phyloP scores from a whole-genome alignment of 805 yeast genomes.

The Candida silvatica region DNA sequence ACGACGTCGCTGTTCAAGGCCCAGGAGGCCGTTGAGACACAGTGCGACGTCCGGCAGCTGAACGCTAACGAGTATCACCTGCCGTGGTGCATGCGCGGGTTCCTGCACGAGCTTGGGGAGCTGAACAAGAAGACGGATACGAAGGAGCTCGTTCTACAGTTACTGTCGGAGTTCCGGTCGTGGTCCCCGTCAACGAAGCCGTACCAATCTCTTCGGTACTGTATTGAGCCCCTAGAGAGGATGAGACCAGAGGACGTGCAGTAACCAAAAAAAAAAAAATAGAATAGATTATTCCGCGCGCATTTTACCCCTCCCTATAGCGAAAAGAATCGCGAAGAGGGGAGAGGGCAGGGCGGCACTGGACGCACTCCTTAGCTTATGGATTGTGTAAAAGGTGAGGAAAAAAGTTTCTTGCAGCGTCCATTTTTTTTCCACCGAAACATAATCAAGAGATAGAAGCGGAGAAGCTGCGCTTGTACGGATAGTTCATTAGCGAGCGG shows the following conservation, averaged over 20 bases:
- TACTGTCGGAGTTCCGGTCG: constrained; percentile 51
- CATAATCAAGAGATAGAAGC: too few species aligned
- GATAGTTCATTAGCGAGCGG: too few species aligned
- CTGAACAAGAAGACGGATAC: constrained; percentile 42
- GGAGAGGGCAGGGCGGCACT: too few species aligned
- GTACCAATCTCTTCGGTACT: constrained; percentile 71
- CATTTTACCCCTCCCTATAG: too few species aligned
- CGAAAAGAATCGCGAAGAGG: too few species aligned
- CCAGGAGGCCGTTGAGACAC: constrained; percentile 26
- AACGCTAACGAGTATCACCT: constrained; percentile 75
- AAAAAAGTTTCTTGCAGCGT: too few species aligned
- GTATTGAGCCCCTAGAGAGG: constrained; percentile 23
- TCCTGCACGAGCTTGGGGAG: constrained; percentile 52
- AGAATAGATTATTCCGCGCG: too few species aligned
- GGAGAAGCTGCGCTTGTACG: too few species aligned
- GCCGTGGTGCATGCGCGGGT: constrained; percentile 91
- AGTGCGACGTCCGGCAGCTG: constrained; percentile 33
- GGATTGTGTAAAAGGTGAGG: too few species aligned
- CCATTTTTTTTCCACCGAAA: too few species aligned
- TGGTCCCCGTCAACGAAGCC: constrained; percentile 82
- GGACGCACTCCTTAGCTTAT: too few species aligned
- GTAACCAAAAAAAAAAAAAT: too few species aligned
- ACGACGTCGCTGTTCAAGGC: constrained; percentile 50
- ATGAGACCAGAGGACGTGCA: constrained; percentile 8
- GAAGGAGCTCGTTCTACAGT: constrained; percentile 30